Evolutionary conservation across 2,329 filamentous ascomycete species (phyloP), one percentile per base, ranked within the genome.

Genomic region (Colletotrichum abscissum): DNA sequence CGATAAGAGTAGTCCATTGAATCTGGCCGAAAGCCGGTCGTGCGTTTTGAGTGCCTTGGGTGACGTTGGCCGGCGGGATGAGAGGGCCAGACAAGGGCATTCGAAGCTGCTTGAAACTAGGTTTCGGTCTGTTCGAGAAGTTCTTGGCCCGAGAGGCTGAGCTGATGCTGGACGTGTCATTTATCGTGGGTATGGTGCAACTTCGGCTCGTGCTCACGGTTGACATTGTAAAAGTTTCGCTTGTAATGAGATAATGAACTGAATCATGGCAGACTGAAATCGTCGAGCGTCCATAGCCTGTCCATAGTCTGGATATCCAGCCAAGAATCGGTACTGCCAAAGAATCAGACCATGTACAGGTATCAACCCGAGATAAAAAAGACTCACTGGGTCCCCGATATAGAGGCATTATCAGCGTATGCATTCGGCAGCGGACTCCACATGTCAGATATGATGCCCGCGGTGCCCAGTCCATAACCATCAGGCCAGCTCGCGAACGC

Each of bases 371-470:
- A 42, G 5, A 42, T 16, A 1, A 16, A 22, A 24, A 24, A 24
- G 26, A 59, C 69, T 58, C 33, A 72, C 64, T 72, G 69, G 12
- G 64, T 72, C 30, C 69, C 64, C 14, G 69, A 68, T 2, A 63
- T 33, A 2, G 69, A 68, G 11, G 38, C 19, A n/a, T 42, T 14
- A 19, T 68, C 64, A 8, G 22, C 33, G n/a, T 38, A 63, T 22
- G 64, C 64, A 28, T 42, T 46, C 14, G 54, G 66, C 11, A 65
- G 26, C 2, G 66, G 70, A 28, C 42, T 69, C 70, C 66, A 73
- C 30, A 73, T 68, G n/a, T 65, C 60, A 12, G 66, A 54, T 19
- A 69, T 65, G 22, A 73, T 64, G 14, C 49, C 49, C 9, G 70
- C 58, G 33, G 28, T 65, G 12, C 67, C 59, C 6, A 65, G 55